Evolutionary conservation across 306 rosid genomes (phyloP), one percentile per base, ranked within the genome.

Genomic region (Gastrolobium bilobum): DNA sequence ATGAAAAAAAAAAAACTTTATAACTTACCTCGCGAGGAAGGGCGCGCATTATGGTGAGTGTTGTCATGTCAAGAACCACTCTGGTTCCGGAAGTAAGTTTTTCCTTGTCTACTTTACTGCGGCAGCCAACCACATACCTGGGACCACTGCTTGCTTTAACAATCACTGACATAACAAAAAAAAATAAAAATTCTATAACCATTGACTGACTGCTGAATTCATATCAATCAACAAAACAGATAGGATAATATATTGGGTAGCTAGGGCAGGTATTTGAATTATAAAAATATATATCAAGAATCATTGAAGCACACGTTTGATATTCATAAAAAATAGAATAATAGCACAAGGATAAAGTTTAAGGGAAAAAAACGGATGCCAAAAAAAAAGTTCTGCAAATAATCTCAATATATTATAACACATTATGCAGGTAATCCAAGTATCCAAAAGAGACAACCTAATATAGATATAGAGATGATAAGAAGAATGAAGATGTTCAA

Each of bases 101-200:
- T 80, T 95, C 98, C 86, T 90, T 95, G 61, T 91, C 95, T 73
- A 95, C 96, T 85, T 95, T 95, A 87, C 87, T 93, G 75, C 98
- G 96, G 71, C 98, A 93, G 33, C 98, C 99, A 79, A 90, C 97
- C 80, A 95, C 98, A 57, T 93, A 93, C 83, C 99, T 88, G 4
- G 97, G 98, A 56, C 98, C 98, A 14, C 98, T 89, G 88, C 96
- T 93, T 73, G 97, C 93, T 87, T 93, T 95, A 81, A 95, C 99
- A 73, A 95, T 93, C 91, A 93, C 99, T 93, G 88, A 73, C 59
- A 71, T 51, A 73, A 78, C 54, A 87, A 54, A 84, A 70, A 10
- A 56, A 80, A 73, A 67, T 14, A 89, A 60, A 89, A 60, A 70
- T 47, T 77, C 50, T 47, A 65, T 56, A 72, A 68, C 58, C 78